phyloP scores from a whole-genome alignment of 169 alveolate genomes.

The Plasmodium falciparum region DNA sequence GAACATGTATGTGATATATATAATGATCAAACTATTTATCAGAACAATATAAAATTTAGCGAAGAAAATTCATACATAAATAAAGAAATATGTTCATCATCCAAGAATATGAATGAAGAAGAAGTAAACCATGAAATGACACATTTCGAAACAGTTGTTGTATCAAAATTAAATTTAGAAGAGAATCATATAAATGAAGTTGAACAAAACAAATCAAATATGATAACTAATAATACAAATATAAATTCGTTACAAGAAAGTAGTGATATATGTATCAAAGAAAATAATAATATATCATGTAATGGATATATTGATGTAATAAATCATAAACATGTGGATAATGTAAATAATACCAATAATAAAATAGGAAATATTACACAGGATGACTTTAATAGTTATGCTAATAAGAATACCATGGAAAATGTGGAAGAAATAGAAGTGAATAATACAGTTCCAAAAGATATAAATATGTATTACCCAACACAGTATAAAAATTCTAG shows the following conservation, averaged over 20 bases:
- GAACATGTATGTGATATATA: no score
- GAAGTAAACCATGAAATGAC: no score
- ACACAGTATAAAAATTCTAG: slow-evolving; percentile 14
- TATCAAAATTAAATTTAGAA: no score
- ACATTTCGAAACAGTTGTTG: no score
- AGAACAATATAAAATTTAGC: no score
- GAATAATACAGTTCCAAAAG: neutral
- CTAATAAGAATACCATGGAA: neutral
- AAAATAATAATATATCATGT: neutral
- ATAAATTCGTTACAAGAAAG: neutral
- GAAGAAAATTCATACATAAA: no score
- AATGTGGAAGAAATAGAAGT: slow-evolving; percentile 1
- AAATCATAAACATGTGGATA: neutral
- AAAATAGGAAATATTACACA: neutral
- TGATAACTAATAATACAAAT: neutral
- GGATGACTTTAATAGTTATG: neutral
- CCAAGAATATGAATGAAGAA: no score
- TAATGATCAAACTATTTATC: no score
- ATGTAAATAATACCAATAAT: neutral
- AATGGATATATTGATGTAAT: neutral
- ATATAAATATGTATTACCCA: neutral
- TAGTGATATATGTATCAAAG: neutral
- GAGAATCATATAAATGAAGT: neutral
- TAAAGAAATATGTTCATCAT: no score
- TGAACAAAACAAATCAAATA: neutral